Evolutionary conservation across 768 basidiomycete genomes (phyloP), one percentile per base, ranked within the genome.

Genomic region (Russula virescens): DNA sequence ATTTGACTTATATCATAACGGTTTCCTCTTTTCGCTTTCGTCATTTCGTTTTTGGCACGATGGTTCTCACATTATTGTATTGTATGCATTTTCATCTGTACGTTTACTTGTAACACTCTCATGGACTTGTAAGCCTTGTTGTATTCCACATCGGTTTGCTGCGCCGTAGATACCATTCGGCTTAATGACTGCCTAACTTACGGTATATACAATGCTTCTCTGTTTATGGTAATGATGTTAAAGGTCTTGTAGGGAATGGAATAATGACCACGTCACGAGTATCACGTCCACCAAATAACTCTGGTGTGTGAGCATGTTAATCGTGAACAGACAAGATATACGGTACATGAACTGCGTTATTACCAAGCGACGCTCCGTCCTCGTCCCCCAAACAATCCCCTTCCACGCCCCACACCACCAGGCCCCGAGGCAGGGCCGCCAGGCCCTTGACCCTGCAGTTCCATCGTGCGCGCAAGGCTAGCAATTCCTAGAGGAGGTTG

Each of bases 401-500:
- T 65, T 34, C 65, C 65, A 40, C 65, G 63, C 10, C 57, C 65
- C 16, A 28, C 40, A 35, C 45, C 46, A 31, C 55, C 61, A 10
- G 55, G 50, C 9, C 61, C 55, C 13, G 38, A 18, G 42, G 9
- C 18, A 19, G 42, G 42, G 8, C 45, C 46, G 4, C 61, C 61
- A 16, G 63, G 25, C 13, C 61, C 63, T 28, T 63, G 63, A 1
- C 63, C 63, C 35, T 63, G 60, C 28, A 66, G 45, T 7, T 66
- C 65, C 62, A 64, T 58, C 23, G 35, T 43, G 40, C 64, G 65
- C 40, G 51, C 40, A 19, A 64, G 55, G 45, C 56, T 28, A 3
- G 64, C 43, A 38, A 65, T 48, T 14, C 60, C 60, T 16, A 62
- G 64, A 3, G 35, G 18, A 5, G 81, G 80, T 3, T 73, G 76